Base-by-base conservation (phyloP, 2,329 filamentous ascomycete species). In the Domatiomyces catenatus region DNA sequence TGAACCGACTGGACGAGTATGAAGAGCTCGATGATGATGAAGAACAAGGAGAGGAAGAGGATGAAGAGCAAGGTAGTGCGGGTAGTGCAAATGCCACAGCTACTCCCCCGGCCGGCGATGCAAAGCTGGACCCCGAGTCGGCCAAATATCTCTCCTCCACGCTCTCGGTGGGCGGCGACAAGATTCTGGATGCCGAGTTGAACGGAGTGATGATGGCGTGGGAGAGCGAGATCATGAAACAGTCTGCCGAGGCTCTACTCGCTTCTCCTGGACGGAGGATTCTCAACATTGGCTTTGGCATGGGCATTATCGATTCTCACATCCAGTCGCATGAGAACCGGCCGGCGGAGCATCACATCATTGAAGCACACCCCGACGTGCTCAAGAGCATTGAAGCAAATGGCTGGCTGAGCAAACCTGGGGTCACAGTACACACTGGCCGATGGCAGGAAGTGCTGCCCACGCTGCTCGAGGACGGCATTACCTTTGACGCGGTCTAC, bases 131-230 rank as follows among this genome's bases (percentile, higher is more conserved):
- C 32, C 32, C 32, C 12, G 32, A 3, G 8, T 47, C 45, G 15
- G 50, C 53, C 2, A 47, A 48, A 12, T 89, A 88, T 62, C 76
- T 90, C 45, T 74, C 76, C 46, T 84, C 81, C 0, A 70, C 74
- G 22, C 71, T 87, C 19, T 80, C 75, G 12, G 83, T 84, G 66
- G 73, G 75, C 47, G 71, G 76, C 51, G 75, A 75, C 56, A 82
- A 82, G 53, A 75, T 92, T 2, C 74, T 92, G 5, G 86, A 92
- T 62, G 74, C 78, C 2, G 77, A 80, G 56, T 75, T 80, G 54
- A 94, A 94, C 64, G 86, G 85, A 48, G 85, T 94, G 45, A 94
- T 94, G 87, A 94, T 94, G 87, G 76, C 81, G 42, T 94, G 87
- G 87, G 87, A 94, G 67, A 84, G 81, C 1, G 79, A 81, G 56